phyloP scores from a whole-genome alignment of 129 eudicot species.

The Deinandra increscens region DNA sequence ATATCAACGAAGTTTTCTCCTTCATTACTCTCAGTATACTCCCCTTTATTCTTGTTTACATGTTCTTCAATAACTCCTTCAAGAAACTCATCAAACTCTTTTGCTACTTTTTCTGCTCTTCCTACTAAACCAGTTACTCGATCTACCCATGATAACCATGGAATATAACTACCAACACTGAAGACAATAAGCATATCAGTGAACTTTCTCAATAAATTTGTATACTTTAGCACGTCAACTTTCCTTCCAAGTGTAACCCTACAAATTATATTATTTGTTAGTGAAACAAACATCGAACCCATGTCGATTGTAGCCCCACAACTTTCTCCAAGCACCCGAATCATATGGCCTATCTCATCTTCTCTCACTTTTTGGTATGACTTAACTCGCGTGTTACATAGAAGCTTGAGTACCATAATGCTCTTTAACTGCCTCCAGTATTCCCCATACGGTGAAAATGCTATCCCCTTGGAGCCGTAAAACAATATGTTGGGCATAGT shows the following conservation, averaged over 20 bases:
- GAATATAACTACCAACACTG: background rate
- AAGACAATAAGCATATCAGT: background rate
- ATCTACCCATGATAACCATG: constrained; percentile 4
- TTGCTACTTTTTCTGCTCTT: background rate
- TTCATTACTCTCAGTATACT: background rate
- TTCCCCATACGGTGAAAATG: background rate
- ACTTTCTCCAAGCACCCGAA: background rate
- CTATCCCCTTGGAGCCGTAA: background rate
- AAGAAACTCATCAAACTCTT: constrained; percentile 10
- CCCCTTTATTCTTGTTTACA: background rate
- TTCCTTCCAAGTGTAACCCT: background rate
- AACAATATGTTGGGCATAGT: background rate
- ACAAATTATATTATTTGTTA: background rate
- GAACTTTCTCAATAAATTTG: background rate
- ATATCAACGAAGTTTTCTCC: background rate
- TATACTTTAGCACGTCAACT: background rate
- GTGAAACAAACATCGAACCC: background rate
- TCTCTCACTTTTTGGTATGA: background rate
- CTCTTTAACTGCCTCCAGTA: background rate
- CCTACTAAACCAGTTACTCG: background rate
- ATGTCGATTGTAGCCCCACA: background rate
- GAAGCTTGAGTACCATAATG: background rate
- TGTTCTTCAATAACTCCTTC: constrained; percentile 3
- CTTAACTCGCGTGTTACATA: background rate
- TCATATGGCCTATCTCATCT: background rate